A percentile compares a stretch with the other conserved stretches of the same genome.
Conservation (phyloP, 495 filamentous ascomycete genomes). For the Jackrogersella multiformis region DNA sequence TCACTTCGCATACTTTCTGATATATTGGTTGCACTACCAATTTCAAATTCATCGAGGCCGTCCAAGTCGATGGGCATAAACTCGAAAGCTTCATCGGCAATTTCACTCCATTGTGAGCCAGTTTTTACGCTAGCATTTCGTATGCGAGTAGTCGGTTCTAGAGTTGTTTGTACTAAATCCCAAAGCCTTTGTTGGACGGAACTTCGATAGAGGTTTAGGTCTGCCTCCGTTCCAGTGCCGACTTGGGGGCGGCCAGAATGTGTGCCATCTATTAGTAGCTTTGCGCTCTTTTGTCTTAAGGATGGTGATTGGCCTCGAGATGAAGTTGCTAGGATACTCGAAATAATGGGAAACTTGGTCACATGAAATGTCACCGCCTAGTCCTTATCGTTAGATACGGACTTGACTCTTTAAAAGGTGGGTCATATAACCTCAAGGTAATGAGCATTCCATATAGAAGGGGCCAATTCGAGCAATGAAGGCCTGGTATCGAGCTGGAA, state of each 20-base stretch:
- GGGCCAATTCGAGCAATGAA: constrained; percentile 55
- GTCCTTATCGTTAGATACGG: constrained; percentile 27
- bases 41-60: constrained; percentile 4
- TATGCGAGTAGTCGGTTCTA: constrained; percentile 30
- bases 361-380: constrained; percentile 39
- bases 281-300: constrained; percentile 30
- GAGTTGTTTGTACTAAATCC: constrained; percentile 32
- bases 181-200: constrained; percentile 37
- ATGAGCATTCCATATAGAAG: constrained; percentile 55
- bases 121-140: neutral
- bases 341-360: constrained; percentile 30
- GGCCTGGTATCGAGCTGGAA: constrained; percentile 27
- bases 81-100: neutral
- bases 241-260: neutral
- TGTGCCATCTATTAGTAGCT: constrained; percentile 1
- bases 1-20: neutral
- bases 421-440: constrained; percentile 50
- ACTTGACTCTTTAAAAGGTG: constrained; percentile 3
- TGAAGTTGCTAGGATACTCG: constrained; percentile 39
- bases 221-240: neutral
- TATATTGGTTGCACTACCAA: neutral
- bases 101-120: neutral
- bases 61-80: neutral
- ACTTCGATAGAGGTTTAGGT: neutral
- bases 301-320: constrained; percentile 33